Percentiles rank a stretch among this genome's conserved stretches.
These are phyloP conservation scores for Apiospora arundinis DNA, from an alignment of 2,329 filamentous ascomycete genomes.

Conservation along the genomic window DNA sequence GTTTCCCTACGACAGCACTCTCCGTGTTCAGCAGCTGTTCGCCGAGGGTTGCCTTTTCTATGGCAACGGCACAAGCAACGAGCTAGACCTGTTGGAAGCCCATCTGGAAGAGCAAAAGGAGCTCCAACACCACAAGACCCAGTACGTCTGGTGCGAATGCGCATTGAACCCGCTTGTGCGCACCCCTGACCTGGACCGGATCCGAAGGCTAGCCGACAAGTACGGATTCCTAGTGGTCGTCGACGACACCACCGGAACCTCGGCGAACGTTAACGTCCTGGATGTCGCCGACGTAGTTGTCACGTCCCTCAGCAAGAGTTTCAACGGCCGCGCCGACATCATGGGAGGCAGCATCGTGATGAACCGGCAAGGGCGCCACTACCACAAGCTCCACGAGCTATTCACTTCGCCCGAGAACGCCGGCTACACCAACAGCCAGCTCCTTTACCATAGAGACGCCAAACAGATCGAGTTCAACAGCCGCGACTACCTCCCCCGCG, in stretches of 20 bases:
- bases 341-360: conserved; percentile 76
- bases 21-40: background rate
- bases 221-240: conserved; percentile 91
- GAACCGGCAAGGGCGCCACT: conserved; percentile 59
- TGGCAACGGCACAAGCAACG: conserved; percentile 75
- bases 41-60: background rate
- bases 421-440: conserved; percentile 24
- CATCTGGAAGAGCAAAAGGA: conserved; percentile 74
- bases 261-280: conserved; percentile 92
- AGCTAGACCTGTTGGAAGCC: conserved; percentile 82
- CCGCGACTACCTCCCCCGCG: conserved; percentile 95
- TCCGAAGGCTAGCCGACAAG: conserved; percentile 77
- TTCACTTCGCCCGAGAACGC: background rate
- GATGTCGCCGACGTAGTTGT: conserved; percentile 90
- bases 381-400: conserved; percentile 55
- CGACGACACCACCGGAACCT: conserved; percentile 96
- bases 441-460: conserved; percentile 62
- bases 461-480: conserved; percentile 71
- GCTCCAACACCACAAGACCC: conserved; percentile 63
- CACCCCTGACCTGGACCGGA: conserved; percentile 85
- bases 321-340: conserved; percentile 96
- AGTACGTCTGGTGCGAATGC: conserved; percentile 93
- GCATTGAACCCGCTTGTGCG: conserved; percentile 89
- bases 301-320: conserved; percentile 94
- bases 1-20: conserved; percentile 3